Evolutionary conservation across 495 filamentous ascomycete species (phyloP).

Genomic region (Lindgomyces ingoldianus): DNA sequence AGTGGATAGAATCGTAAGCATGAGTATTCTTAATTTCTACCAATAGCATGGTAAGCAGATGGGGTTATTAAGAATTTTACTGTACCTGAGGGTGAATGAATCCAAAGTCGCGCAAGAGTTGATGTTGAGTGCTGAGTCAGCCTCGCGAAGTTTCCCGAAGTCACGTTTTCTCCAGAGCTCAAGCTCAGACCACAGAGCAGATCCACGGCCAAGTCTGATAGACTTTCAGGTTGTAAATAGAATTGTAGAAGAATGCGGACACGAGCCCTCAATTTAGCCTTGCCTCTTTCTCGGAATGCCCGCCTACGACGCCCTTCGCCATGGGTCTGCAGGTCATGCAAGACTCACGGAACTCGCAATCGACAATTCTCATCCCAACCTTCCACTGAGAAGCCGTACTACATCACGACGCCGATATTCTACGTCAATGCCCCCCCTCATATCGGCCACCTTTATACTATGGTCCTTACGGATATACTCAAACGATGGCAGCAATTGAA

Average conservation of each 20-base stretch:
- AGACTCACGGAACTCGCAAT: background rate
- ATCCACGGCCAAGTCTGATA: no score
- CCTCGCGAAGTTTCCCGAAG: no score
- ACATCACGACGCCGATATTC: slow-evolving; percentile 96
- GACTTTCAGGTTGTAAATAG: background rate
- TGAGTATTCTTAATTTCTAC: no score
- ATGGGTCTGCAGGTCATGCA: slow-evolving; percentile 27
- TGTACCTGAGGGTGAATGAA: no score
- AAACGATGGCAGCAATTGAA: slow-evolving; percentile 88
- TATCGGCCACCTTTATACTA: slow-evolving; percentile 90
- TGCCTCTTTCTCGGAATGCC: background rate
- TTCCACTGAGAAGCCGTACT: slow-evolving; percentile 72
- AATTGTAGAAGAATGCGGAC: slow-evolving; percentile 23
- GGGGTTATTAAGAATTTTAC: no score
- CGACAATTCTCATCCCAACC: slow-evolving; percentile 7
- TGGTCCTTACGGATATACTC: slow-evolving; percentile 85
- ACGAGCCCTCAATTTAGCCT: slow-evolving; percentile 3
- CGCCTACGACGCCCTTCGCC: background rate
- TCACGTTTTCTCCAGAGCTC: no score
- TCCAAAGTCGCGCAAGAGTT: no score
- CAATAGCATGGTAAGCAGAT: no score
- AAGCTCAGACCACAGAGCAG: no score
- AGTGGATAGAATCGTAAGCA: no score
- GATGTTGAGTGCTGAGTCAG: no score
- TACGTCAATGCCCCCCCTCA: slow-evolving; percentile 98